These are phyloP conservation scores for Zasmidium angulare DNA, from an alignment of 2,329 filamentous ascomycete species.

Conservation along the genomic window DNA sequence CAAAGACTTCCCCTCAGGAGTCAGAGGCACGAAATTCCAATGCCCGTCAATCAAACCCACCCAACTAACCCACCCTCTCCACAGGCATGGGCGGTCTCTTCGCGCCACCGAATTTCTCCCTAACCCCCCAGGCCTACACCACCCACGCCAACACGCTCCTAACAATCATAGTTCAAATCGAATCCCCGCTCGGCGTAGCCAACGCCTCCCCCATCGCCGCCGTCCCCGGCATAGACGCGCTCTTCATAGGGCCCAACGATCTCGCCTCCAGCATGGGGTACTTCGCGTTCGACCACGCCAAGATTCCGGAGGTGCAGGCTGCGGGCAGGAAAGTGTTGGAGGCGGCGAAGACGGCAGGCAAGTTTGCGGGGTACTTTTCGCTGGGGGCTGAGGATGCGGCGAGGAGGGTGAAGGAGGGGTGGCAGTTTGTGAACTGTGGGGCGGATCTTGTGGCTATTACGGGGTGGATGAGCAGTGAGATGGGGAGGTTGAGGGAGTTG, in stretches of 20 bases:
- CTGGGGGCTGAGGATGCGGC: conserved; percentile 13
- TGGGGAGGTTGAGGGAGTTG: conserved; percentile 13
- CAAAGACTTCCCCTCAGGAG: not conserved
- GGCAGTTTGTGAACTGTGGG: conserved; percentile 19
- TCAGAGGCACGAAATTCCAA: too few species aligned
- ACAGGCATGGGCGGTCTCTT: conserved; percentile 57
- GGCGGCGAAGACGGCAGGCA: conserved; percentile 13
- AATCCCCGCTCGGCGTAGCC: conserved; percentile 41
- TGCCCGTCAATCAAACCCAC: too few species aligned
- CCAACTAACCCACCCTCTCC: conserved; percentile 33
- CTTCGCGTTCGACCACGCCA: conserved; percentile 16
- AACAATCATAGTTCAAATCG: conserved; percentile 50
- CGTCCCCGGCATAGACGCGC: conserved; percentile 48
- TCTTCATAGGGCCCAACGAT: conserved; percentile 56
- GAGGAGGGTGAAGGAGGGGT: conserved; percentile 10
- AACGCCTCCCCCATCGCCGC: conserved; percentile 50
- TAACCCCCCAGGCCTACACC: conserved; percentile 7
- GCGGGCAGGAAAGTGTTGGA: conserved; percentile 12
- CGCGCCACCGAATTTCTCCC: conserved; percentile 27
- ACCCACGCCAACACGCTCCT: conserved; percentile 48
- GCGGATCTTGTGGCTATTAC: conserved; percentile 16
- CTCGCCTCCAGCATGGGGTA: conserved; percentile 38
- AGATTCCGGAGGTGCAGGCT: conserved; percentile 15
- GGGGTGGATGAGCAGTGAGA: conserved; percentile 14
- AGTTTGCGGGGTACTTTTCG: conserved; percentile 16